Percentiles rank a stretch among this genome's conserved stretches.
These are phyloP conservation scores for Xylaria sp. DNA, from an alignment of 2,329 filamentous ascomycete genomes.

Conservation along the genomic window DNA sequence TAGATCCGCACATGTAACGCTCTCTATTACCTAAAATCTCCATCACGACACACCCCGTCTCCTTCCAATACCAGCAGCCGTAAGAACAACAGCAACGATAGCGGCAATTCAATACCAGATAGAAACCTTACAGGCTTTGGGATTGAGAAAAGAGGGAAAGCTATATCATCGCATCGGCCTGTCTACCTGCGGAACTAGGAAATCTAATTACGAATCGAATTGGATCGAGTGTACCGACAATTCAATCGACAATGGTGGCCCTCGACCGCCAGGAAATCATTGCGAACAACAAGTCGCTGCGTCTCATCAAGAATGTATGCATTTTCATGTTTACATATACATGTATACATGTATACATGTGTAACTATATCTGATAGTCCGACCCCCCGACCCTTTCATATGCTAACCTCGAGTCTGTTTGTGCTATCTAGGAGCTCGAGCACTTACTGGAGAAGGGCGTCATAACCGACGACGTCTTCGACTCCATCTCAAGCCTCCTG, in stretches of 20 bases:
- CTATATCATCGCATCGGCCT: neutral
- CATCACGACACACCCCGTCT: neutral
- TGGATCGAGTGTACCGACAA: neutral
- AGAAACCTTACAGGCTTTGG: neutral
- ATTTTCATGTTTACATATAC: no score
- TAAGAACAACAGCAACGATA: neutral
- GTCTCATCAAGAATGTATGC: constrained; percentile 83
- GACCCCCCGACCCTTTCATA: neutral
- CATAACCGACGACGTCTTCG: constrained; percentile 79
- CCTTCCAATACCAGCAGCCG: neutral
- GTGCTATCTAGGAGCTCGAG: constrained; percentile 81
- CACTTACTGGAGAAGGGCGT: constrained; percentile 84
- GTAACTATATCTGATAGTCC: no score
- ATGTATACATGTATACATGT: no score
- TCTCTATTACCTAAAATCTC: no score
- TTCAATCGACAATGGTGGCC: constrained; percentile 52
- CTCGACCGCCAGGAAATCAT: constrained; percentile 69
- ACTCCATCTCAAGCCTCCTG: constrained; percentile 78
- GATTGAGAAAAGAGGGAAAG: neutral
- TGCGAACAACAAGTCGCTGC: constrained; percentile 84
- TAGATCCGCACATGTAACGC: no score
- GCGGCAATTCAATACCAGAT: neutral
- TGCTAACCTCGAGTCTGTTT: neutral
- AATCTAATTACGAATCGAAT: neutral
- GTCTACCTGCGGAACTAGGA: neutral